Base-by-base conservation (phyloP, 805 yeast species). In the Saccharomycopsis capsularis region DNA sequence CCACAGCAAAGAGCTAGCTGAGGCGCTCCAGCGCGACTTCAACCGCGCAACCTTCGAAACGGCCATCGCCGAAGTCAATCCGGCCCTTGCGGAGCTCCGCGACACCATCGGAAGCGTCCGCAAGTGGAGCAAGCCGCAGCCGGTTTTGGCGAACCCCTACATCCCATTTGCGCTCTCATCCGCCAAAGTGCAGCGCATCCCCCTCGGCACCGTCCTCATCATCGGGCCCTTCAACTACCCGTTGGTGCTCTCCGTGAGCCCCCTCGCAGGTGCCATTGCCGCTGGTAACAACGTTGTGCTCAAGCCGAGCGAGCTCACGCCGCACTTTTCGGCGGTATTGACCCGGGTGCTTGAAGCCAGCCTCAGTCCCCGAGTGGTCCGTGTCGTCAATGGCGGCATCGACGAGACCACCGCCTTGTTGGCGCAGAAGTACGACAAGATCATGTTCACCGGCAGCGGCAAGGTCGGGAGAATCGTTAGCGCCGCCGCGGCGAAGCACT, bases 201-300 rank as follows among this genome's bases (percentile, higher is more conserved):
- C 82, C 3, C 47, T 72, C 23, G 98, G 97, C 3, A 74, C 76
- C 2, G 83, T 83, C 2, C 71, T 89, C 51, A 70, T 91, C 44
- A 79, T 90, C 43, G 68, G 83, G 2, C 91, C 95, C 0, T 87
- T 83, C 75, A 87, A 87, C 65, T 88, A 80, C 62, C 96, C 98
- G 1, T 62, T 85, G 40, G 52, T 75, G 24, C 67, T 91, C 51
- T 59, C 85, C 0, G 51, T 88, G 9, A 69, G 74, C 29, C 88
- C 96, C 0, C 60, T 89, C 22, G 71, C 80, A 35, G 86, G 87
- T 19, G 96, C 96, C 2, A 67, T 91, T 55, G 87, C 95, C 1
- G 85, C 82, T 19, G 97, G 97, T 11, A 89, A 90, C 63, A 70
- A 81, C 15, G 91, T 85, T 24, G 78, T 85, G 19, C 67, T 82